These are phyloP conservation scores for Carex pumila DNA, from an alignment of 176 grass and related monocot species.

Conservation along the genomic window DNA sequence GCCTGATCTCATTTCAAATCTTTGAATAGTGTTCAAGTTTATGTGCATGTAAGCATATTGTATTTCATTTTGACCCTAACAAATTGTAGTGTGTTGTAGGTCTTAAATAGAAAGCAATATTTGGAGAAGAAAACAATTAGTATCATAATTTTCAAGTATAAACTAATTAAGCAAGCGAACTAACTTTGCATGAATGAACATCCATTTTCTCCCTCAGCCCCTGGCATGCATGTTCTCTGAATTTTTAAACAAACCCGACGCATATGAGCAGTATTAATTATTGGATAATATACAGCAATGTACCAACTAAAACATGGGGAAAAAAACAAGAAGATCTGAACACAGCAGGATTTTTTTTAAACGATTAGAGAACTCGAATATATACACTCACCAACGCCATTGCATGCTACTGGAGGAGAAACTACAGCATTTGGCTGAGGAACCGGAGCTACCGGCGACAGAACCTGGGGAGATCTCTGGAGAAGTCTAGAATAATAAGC, in stretches of 20 bases:
- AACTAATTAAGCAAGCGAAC: not conserved
- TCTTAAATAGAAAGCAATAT: not conserved
- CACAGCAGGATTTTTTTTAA: not conserved
- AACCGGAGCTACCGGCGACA: not conserved
- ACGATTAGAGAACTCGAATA: not conserved
- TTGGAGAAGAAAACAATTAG: not conserved
- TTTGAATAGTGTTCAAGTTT: not conserved
- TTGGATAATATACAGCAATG: not conserved
- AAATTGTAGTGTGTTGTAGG: not conserved
- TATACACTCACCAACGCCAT: slow-evolving; percentile 6
- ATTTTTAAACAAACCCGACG: not conserved
- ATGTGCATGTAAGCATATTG: not conserved
- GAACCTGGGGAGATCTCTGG: slow-evolving; percentile 28
- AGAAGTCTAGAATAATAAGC: slow-evolving; percentile 59
- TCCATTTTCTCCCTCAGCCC: not conserved
- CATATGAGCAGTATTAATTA: not conserved
- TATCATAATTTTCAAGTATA: not conserved
- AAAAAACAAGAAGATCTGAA: no score
- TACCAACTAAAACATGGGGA: not conserved
- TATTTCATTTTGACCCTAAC: not conserved
- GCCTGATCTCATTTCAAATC: not conserved
- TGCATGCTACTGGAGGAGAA: slow-evolving; percentile 10
- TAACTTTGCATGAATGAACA: no score
- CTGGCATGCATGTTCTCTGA: not conserved
- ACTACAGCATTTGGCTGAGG: not conserved